These are phyloP conservation scores for Malassezia dermatis DNA, from an alignment of 1,284 basidiomycete species.

Conservation along the genomic window DNA sequence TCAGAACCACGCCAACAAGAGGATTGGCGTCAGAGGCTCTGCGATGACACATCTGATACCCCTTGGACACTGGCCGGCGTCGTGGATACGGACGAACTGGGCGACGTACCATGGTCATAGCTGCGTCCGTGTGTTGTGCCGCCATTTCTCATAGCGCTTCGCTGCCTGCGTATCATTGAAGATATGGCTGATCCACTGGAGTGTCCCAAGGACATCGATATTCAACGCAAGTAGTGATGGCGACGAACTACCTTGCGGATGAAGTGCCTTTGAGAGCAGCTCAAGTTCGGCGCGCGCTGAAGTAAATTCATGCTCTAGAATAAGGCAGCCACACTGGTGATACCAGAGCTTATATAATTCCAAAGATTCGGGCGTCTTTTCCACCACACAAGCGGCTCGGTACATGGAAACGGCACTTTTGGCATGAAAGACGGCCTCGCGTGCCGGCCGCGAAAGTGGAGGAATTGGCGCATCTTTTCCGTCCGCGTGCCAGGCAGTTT, in stretches of 20 bases:
- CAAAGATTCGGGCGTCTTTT: not conserved
- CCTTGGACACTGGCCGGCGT: not conserved
- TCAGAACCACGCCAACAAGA: not conserved
- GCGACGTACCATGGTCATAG: constrained; percentile 9
- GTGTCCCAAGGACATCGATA: constrained; percentile 8
- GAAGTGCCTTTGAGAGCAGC: constrained; percentile 1
- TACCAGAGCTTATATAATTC: not conserved
- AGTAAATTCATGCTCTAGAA: constrained; percentile 1
- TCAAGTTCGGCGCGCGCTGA: constrained; percentile 3
- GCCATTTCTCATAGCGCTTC: constrained; percentile 10
- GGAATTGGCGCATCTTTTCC: constrained; percentile 4
- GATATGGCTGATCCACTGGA: constrained; percentile 2
- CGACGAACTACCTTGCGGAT: not conserved
- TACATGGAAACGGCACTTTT: not conserved
- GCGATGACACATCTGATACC: not conserved
- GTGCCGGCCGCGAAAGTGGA: not conserved
- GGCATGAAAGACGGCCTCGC: constrained; percentile 2
- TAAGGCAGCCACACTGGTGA: constrained; percentile 3
- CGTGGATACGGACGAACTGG: constrained; percentile 4
- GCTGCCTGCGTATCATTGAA: not conserved
- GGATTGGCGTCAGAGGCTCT: constrained; percentile 6
- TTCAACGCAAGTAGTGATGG: not conserved
- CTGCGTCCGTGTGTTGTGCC: not conserved
- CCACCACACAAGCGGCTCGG: not conserved
- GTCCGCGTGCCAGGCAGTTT: not conserved